A percentile compares a stretch with the other conserved stretches of the same genome.
Conservation (phyloP, 441 rosid species). For the Populus hybrid region DNA sequence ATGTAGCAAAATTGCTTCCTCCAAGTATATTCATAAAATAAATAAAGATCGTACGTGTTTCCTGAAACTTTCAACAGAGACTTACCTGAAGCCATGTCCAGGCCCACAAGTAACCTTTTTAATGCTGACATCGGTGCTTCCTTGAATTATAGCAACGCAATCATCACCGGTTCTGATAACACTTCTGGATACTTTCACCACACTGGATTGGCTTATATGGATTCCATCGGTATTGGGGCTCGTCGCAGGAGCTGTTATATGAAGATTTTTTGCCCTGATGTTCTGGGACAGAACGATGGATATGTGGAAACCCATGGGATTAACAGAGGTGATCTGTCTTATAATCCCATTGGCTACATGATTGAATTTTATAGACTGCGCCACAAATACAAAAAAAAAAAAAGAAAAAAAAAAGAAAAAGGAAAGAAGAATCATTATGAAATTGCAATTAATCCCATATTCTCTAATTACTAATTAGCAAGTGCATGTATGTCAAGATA, state of each 20-base stretch:
- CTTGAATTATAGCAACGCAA: slow-evolving; percentile 56
- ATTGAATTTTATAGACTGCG: slow-evolving; percentile 44
- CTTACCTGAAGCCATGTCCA: slow-evolving; percentile 73
- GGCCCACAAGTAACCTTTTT: slow-evolving; percentile 62
- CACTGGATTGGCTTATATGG: slow-evolving; percentile 51
- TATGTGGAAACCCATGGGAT: slow-evolving; percentile 63
- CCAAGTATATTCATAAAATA: neutral
- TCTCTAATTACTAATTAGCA: too few species aligned
- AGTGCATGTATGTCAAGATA: neutral
- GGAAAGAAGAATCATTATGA: neutral
- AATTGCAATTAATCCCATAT: neutral
- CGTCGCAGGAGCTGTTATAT: slow-evolving; percentile 38
- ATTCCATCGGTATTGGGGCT: slow-evolving; percentile 78
- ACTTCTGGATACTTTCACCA: slow-evolving; percentile 33
- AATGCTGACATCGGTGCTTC: slow-evolving; percentile 40
- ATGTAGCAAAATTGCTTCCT: too few species aligned
- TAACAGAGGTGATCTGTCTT: slow-evolving; percentile 40
- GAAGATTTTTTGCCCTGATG: slow-evolving; percentile 27
- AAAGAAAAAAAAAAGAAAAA: too few species aligned
- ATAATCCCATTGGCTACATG: slow-evolving; percentile 30
- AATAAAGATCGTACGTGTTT: neutral
- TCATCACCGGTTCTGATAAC: slow-evolving; percentile 57
- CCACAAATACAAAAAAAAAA: neutral
- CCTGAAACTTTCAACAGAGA: neutral
- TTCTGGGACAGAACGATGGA: slow-evolving; percentile 35